A percentile compares a stretch with the other conserved stretches of the same genome.
Conservation (phyloP, 495 filamentous ascomycete genomes). For the Talaromyces wortmannii region DNA sequence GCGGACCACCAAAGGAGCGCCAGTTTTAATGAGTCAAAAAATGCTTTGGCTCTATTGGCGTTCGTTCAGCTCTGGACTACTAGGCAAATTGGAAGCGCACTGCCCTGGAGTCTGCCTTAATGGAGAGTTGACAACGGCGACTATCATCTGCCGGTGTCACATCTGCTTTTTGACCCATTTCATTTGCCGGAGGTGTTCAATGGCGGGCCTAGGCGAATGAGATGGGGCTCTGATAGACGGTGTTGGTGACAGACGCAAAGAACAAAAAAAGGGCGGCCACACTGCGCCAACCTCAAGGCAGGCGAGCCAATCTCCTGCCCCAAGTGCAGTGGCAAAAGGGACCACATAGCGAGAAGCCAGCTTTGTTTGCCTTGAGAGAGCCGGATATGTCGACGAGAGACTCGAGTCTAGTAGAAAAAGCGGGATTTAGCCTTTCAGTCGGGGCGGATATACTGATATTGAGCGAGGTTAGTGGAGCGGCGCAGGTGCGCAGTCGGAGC, state of each 20-base stretch:
- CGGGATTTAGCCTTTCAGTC: slow-evolving; percentile 2
- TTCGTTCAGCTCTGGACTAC: slow-evolving; percentile 3
- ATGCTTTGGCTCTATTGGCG: slow-evolving; percentile 19
- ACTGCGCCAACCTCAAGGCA: slow-evolving; percentile 1
- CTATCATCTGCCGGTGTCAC: not conserved
- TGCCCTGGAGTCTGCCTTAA: slow-evolving; percentile 14
- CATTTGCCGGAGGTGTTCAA: not conserved
- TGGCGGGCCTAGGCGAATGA: not conserved
- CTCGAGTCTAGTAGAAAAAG: not conserved
- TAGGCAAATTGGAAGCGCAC: slow-evolving; percentile 16
- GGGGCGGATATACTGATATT: not conserved
- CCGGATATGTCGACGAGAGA: not conserved
- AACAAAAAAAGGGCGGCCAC: not conserved
- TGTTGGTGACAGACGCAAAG: slow-evolving; percentile 6
- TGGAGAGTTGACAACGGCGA: slow-evolving; percentile 6
- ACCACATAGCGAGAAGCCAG: not conserved
- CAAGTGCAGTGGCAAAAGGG: not conserved
- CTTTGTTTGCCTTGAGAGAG: not conserved
- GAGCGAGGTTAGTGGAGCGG: not conserved
- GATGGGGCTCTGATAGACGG: not conserved
- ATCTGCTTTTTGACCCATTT: not conserved
- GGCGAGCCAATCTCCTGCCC: not conserved
- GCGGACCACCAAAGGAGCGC: slow-evolving; percentile 11
- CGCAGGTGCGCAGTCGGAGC: not conserved
- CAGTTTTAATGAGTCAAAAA: slow-evolving; percentile 11